Percentiles rank a stretch among this genome's conserved stretches.
phyloP scores from a whole-genome alignment of 139 green algal species.

The Edaphochlamys debaryana region DNA sequence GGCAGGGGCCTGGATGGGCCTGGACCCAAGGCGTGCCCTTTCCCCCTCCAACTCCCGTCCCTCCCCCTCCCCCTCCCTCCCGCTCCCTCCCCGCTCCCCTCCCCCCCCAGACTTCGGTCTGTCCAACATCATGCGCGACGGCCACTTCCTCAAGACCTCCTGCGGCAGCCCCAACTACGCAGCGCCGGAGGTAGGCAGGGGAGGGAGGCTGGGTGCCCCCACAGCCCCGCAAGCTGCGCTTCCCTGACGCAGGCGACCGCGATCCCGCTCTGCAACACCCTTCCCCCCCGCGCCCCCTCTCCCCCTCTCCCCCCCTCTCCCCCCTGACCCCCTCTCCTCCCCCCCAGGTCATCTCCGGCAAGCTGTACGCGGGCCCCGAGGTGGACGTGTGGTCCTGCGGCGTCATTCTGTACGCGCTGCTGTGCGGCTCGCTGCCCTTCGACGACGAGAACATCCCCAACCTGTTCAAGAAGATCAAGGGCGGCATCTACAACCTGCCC shows the following conservation, averaged over 20 bases:
- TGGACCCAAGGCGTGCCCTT: too few species aligned
- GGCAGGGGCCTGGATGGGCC: too few species aligned
- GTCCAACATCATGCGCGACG: conserved; percentile 98
- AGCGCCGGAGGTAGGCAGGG: conserved; percentile 87
- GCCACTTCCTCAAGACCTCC: conserved; percentile 98
- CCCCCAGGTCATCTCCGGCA: conserved; percentile 93
- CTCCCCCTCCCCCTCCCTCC: too few species aligned
- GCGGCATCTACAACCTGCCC: conserved; percentile 95
- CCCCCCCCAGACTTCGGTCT: conserved; percentile 95
- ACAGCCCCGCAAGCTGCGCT: too few species aligned
- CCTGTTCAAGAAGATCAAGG: conserved; percentile 99
- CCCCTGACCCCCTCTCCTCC: background rate
- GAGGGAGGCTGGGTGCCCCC: background rate
- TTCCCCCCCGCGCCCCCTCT: too few species aligned
- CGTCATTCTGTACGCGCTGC: conserved; percentile 99
- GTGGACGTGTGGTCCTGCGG: conserved; percentile 99
- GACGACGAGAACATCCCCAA: conserved; percentile 99
- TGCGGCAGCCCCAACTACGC: conserved; percentile 99
- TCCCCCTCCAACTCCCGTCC: too few species aligned
- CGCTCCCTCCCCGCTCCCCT: background rate
- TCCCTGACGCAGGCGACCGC: too few species aligned
- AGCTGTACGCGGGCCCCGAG: conserved; percentile 97
- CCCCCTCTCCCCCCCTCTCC: background rate
- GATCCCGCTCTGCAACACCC: too few species aligned
- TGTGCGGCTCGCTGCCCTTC: conserved; percentile 98